Percentiles rank a stretch among this genome's conserved stretches.
Evolutionary conservation across 352 stramenopile species (phyloP).

Genomic region (Pythium brachiatum): DNA sequence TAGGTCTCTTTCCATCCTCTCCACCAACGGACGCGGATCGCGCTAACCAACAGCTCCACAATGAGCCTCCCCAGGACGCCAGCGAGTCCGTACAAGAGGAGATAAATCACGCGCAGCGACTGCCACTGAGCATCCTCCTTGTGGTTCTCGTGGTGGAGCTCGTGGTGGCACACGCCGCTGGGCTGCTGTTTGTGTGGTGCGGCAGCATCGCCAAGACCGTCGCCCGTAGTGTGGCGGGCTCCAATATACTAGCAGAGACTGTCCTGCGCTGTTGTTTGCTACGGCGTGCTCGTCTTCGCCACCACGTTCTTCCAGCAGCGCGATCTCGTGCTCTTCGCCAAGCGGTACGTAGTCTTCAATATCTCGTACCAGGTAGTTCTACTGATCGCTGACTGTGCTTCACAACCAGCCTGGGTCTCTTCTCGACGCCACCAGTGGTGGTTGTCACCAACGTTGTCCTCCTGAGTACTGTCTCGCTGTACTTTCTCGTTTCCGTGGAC

Average conservation of each 20-base stretch:
- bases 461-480: background rate
- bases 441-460: background rate
- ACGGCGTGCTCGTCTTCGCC: slow-evolving; percentile 4
- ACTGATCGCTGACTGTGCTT: too few species aligned
- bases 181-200: slow-evolving; percentile 24
- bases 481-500: background rate
- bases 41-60: background rate
- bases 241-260: background rate
- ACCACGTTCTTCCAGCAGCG: slow-evolving; percentile 21
- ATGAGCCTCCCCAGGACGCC: background rate
- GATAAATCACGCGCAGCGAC: background rate
- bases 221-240: background rate
- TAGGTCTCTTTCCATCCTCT: too few species aligned
- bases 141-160: slow-evolving; percentile 22
- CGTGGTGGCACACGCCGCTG: slow-evolving; percentile 13
- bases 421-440: slow-evolving; percentile 7
- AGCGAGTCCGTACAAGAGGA: background rate
- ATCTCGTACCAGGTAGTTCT: background rate
- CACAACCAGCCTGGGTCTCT: slow-evolving; percentile 7
- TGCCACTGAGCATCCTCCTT: background rate
- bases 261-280: slow-evolving; percentile 7
- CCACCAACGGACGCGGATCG: too few species aligned
- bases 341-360: slow-evolving; percentile 1
- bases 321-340: slow-evolving; percentile 4
- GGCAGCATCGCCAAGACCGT: slow-evolving; percentile 7